Conservation (phyloP, 148 eudicot species). For the Rhododendron vialii region DNA sequence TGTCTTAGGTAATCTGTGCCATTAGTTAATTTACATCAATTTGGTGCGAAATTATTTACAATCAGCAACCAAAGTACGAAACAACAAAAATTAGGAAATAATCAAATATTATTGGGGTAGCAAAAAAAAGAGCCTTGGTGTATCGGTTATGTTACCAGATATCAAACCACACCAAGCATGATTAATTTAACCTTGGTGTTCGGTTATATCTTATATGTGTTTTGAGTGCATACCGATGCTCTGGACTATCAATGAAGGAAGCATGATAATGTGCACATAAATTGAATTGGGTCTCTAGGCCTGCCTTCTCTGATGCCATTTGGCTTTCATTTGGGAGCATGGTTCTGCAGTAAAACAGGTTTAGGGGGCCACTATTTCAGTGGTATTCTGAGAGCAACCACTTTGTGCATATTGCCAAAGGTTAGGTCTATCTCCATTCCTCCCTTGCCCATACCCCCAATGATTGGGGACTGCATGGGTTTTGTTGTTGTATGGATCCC, state of each 20-base stretch:
- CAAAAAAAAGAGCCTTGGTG: not conserved
- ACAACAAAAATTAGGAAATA: not conserved
- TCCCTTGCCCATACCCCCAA: too few relatives aligned
- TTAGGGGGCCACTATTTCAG: too few relatives aligned
- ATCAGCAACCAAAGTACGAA: not conserved
- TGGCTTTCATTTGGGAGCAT: too few relatives aligned
- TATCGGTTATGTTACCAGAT: not conserved
- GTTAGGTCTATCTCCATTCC: too few relatives aligned
- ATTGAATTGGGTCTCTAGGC: too few relatives aligned
- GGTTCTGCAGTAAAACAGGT: too few relatives aligned
- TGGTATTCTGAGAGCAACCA: too few relatives aligned
- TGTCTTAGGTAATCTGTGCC: not conserved
- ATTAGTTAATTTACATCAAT: not conserved
- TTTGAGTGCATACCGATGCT: not conserved
- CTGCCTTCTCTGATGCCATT: too few relatives aligned
- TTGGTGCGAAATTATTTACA: not conserved
- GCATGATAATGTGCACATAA: too few relatives aligned
- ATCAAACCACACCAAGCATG: not conserved
- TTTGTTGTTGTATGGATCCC: not conserved
- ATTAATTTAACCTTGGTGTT: not conserved
- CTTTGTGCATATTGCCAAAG: too few relatives aligned
- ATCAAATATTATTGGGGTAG: not conserved
- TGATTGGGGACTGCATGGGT: too few relatives aligned
- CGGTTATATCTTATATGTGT: not conserved
- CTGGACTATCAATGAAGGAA: too few relatives aligned